Percentiles rank a stretch among this genome's conserved stretches.
These are phyloP conservation scores for Penicillium sp. DNA, from an alignment of 2,329 filamentous ascomycete species.

Conservation along the genomic window DNA sequence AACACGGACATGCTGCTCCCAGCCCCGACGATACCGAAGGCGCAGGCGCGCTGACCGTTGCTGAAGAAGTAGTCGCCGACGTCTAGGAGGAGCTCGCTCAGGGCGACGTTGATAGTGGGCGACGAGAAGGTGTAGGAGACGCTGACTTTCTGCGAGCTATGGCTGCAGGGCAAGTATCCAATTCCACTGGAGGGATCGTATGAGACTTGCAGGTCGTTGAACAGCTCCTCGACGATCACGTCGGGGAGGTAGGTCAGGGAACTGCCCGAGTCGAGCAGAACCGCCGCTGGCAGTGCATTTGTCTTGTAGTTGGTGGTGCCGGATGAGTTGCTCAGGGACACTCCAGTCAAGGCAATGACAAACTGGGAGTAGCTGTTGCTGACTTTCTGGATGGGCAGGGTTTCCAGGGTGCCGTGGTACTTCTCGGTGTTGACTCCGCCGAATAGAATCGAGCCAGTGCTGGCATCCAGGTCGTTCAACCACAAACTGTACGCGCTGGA, in stretches of 20 bases:
- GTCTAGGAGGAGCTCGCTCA: conserved; percentile 59
- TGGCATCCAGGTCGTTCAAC: conserved; percentile 70
- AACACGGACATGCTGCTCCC: conserved; percentile 53
- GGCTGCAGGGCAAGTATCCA: conserved; percentile 57
- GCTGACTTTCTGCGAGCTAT: conserved; percentile 51
- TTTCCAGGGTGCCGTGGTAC: conserved; percentile 64
- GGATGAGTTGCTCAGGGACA: conserved; percentile 46
- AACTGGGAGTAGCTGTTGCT: conserved; percentile 62
- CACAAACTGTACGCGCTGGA: conserved; percentile 74
- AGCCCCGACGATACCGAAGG: conserved; percentile 56
- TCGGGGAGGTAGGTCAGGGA: conserved; percentile 45
- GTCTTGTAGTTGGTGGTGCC: conserved; percentile 33
- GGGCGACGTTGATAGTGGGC: conserved; percentile 56
- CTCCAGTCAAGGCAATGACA: conserved; percentile 66
- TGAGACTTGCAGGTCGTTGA: conserved; percentile 59
- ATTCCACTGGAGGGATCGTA: conserved; percentile 58
- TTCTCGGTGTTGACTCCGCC: conserved; percentile 71
- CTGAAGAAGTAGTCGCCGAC: conserved; percentile 44
- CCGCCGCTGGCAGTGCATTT: conserved; percentile 42
- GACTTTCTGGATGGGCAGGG: conserved; percentile 65
- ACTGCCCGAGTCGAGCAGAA: conserved; percentile 45
- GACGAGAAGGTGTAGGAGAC: conserved; percentile 61
- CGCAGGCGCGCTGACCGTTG: conserved; percentile 42
- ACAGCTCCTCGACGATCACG: conserved; percentile 50
- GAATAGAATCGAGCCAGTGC: conserved; percentile 69